phyloP scores from a whole-genome alignment of 768 basidiomycete species.

The Steccherinum ochraceum region DNA sequence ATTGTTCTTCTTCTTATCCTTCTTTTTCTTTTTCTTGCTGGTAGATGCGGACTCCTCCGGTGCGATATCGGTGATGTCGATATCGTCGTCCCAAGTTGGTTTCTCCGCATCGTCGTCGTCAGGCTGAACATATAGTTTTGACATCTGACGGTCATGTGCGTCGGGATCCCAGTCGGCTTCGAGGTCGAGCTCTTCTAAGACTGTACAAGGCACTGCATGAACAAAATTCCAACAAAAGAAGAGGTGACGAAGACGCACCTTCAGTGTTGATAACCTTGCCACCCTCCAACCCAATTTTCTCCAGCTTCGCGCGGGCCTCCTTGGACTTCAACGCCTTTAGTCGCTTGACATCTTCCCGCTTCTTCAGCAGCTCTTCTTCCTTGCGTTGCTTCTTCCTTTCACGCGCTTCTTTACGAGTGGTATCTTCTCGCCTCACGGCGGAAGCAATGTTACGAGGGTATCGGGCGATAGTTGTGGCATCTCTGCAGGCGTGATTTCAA shows the following conservation, averaged over 20 bases:
- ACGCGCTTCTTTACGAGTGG: conserved; percentile 79
- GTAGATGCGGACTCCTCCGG: conserved; percentile 17
- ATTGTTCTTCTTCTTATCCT: conserved; percentile 42
- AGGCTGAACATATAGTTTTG: conserved; percentile 57
- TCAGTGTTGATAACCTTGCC: conserved; percentile 43
- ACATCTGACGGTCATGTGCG: conserved; percentile 81
- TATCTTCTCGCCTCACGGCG: conserved; percentile 65
- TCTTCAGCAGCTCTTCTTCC: conserved; percentile 66
- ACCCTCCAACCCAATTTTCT: conserved; percentile 64
- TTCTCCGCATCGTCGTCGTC: conserved; percentile 51
- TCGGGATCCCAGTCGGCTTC: conserved; percentile 92
- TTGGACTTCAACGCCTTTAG: conserved; percentile 82
- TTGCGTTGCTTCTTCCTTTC: conserved; percentile 71
- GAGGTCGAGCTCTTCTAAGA: conserved; percentile 66
- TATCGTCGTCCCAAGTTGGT: conserved; percentile 89
- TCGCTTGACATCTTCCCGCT: conserved; percentile 75
- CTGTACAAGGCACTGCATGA: conserved; percentile 26
- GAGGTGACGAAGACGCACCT: conserved; percentile 10
- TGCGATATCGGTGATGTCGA: conserved; percentile 68
- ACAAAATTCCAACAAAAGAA: neutral
- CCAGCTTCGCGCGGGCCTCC: conserved; percentile 71
- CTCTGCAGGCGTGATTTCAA: conserved; percentile 33
- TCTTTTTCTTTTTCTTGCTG: conserved; percentile 49
- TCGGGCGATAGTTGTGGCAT: conserved; percentile 55
- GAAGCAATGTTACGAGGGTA: conserved; percentile 72